These are phyloP conservation scores for Yamadazyma paraphyllophila DNA, from an alignment of 805 yeast species.

Conservation along the genomic window DNA sequence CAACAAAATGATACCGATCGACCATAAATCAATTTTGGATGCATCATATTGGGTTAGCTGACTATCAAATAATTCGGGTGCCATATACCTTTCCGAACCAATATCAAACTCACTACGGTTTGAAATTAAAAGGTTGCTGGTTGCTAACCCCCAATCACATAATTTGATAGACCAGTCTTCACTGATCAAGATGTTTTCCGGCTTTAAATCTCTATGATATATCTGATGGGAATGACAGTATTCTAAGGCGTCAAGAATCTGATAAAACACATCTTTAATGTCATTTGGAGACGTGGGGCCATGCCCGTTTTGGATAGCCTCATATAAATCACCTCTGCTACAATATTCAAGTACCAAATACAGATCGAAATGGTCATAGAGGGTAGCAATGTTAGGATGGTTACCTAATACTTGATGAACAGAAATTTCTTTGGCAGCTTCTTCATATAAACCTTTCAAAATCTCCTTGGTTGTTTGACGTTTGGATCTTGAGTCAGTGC, in stretches of 20 bases:
- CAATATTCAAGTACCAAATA: slow-evolving; percentile 72
- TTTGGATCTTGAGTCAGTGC: not conserved
- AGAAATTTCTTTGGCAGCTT: slow-evolving; percentile 66
- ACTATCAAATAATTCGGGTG: slow-evolving; percentile 81
- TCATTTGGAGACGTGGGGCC: slow-evolving; percentile 62
- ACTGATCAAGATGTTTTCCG: slow-evolving; percentile 53
- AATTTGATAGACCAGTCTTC: slow-evolving; percentile 57
- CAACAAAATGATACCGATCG: slow-evolving; percentile 77
- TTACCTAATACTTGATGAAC: slow-evolving; percentile 61
- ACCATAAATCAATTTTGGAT: slow-evolving; percentile 84
- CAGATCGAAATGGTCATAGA: slow-evolving; percentile 51
- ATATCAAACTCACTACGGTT: slow-evolving; percentile 67
- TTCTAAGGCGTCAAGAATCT: slow-evolving; percentile 48
- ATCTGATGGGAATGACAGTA: slow-evolving; percentile 49
- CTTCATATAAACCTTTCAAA: slow-evolving; percentile 39
- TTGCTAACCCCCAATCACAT: slow-evolving; percentile 61
- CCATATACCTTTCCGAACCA: slow-evolving; percentile 91
- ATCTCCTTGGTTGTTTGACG: slow-evolving; percentile 18
- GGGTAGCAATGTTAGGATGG: slow-evolving; percentile 45
- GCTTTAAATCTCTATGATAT: slow-evolving; percentile 57
- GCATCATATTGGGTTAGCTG: slow-evolving; percentile 66
- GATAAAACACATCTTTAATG: slow-evolving; percentile 53
- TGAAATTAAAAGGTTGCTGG: slow-evolving; percentile 50
- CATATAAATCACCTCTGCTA: slow-evolving; percentile 83
- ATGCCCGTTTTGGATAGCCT: slow-evolving; percentile 62